Conservation (phyloP, 768 basidiomycete species). For the Leccinum longicurvipes region DNA sequence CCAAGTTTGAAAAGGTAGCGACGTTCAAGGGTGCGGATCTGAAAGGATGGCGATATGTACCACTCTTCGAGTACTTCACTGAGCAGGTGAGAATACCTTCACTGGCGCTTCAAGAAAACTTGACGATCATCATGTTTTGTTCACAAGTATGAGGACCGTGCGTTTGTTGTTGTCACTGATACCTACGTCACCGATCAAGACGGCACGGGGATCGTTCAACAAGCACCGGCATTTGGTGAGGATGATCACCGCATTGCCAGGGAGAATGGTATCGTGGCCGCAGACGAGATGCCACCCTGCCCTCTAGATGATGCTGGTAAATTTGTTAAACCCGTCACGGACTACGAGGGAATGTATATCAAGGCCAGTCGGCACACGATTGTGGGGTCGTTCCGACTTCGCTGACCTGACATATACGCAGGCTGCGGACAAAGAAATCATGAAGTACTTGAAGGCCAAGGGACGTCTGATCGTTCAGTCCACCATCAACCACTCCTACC, state of each 20-base stretch:
- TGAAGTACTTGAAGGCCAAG: conserved; percentile 83
- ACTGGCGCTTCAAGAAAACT: background rate
- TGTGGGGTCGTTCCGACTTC: background rate
- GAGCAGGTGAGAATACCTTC: conserved; percentile 61
- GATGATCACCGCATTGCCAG: conserved; percentile 96
- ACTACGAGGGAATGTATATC: conserved; percentile 84
- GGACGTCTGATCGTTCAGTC: conserved; percentile 86
- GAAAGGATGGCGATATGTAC: conserved; percentile 94
- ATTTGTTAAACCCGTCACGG: conserved; percentile 87
- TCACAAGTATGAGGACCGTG: conserved; percentile 80
- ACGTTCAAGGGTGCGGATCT: conserved; percentile 88
- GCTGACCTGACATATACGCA: conserved; percentile 27
- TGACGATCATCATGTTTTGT: background rate
- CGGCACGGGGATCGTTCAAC: conserved; percentile 98
- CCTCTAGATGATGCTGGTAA: conserved; percentile 88
- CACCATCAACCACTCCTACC: conserved; percentile 87
- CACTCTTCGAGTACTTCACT: conserved; percentile 95
- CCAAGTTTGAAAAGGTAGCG: conserved; percentile 89
- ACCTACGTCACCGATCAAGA: conserved; percentile 91
- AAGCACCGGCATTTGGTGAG: conserved; percentile 97
- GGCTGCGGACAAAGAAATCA: conserved; percentile 93
- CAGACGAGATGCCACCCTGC: conserved; percentile 94
- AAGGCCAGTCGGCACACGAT: conserved; percentile 53
- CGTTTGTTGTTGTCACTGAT: conserved; percentile 86
- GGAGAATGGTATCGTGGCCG: conserved; percentile 73